Percentiles rank a stretch among this genome's conserved stretches.
Conservation (phyloP, 163 green algal species). For the Picocystis sp. region DNA sequence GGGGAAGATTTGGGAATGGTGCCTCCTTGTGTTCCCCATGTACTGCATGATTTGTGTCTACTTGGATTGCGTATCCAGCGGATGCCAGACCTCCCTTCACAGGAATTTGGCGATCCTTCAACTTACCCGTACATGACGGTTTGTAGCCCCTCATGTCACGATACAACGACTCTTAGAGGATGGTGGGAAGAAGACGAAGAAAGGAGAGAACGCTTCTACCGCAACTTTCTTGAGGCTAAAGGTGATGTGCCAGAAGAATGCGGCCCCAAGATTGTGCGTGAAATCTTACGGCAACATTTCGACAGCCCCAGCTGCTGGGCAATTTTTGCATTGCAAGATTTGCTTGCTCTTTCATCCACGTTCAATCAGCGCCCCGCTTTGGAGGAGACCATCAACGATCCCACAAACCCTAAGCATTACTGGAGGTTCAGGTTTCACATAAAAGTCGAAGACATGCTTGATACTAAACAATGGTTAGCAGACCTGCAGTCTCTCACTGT, state of each 20-base stretch:
- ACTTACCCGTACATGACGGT: slow-evolving; percentile 77
- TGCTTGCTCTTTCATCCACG: slow-evolving; percentile 34
- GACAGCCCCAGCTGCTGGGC: slow-evolving; percentile 47
- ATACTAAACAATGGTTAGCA: slow-evolving; percentile 27
- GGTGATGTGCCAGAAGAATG: slow-evolving; percentile 31
- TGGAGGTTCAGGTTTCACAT: slow-evolving; percentile 68
- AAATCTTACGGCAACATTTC: slow-evolving; percentile 72
- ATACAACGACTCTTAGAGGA: slow-evolving; percentile 62
- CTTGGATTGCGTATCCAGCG: slow-evolving; percentile 85
- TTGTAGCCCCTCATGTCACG: slow-evolving; percentile 70
- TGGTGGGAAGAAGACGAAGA: slow-evolving; percentile 71
- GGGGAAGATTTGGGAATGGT: slow-evolving; percentile 91
- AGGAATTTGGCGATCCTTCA: slow-evolving; percentile 63
- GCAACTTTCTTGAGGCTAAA: slow-evolving; percentile 5
- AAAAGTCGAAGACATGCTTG: slow-evolving; percentile 36
- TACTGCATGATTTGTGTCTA: slow-evolving; percentile 62
- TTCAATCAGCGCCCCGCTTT: slow-evolving; percentile 30
- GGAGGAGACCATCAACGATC: slow-evolving; percentile 92
- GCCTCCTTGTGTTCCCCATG: slow-evolving; percentile 66
- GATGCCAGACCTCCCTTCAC: slow-evolving; percentile 44
- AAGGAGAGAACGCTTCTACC: slow-evolving; percentile 49
- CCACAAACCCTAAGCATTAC: slow-evolving; percentile 79
- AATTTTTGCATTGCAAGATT: slow-evolving; percentile 72
- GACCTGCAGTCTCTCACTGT: slow-evolving; percentile 5
- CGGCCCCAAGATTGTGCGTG: slow-evolving; percentile 46